Conservation (phyloP, 768 basidiomycete genomes). For the Russula olivacea region DNA sequence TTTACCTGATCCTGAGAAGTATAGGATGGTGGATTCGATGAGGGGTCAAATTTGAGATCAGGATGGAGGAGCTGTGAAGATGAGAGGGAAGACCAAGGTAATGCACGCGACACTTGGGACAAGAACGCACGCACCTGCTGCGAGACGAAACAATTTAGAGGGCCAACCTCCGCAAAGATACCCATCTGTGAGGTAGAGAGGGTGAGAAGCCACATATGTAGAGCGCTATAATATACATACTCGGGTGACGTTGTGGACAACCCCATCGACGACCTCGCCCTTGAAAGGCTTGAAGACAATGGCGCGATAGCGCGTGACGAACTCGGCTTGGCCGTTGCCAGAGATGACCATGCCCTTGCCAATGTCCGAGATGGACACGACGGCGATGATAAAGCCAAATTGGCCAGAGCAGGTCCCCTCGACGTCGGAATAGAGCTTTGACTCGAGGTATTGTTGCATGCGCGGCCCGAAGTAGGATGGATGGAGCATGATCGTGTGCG, state of each 20-base stretch:
- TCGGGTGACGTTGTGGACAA: slow-evolving; percentile 94
- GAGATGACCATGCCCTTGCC: slow-evolving; percentile 89
- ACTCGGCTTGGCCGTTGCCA: slow-evolving; percentile 93
- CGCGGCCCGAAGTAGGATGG: slow-evolving; percentile 98
- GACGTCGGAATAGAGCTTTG: slow-evolving; percentile 91
- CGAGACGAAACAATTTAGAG: slow-evolving; percentile 89
- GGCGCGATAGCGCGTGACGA: slow-evolving; percentile 88
- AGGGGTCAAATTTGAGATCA: slow-evolving; percentile 92
- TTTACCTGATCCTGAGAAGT: slow-evolving; percentile 81
- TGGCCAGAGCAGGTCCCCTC: slow-evolving; percentile 96
- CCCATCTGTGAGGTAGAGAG: slow-evolving; percentile 65
- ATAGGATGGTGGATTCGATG: slow-evolving; percentile 95
- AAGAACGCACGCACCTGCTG: slow-evolving; percentile 62
- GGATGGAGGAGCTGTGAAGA: slow-evolving; percentile 75
- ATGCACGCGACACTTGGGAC: not conserved
- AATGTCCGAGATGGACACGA: slow-evolving; percentile 84
- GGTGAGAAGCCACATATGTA: not conserved
- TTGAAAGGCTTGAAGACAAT: slow-evolving; percentile 99
- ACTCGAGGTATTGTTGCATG: slow-evolving; percentile 88
- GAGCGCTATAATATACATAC: slow-evolving; percentile 38
- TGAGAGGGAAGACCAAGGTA: not conserved
- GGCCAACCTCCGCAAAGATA: slow-evolving; percentile 96
- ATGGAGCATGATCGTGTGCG: slow-evolving; percentile 95
- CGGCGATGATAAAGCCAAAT: slow-evolving; percentile 91
- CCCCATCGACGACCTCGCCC: slow-evolving; percentile 95